Evolutionary conservation across 371 early-diverging fungal genomes (phyloP), one percentile per base, ranked within the genome.

Genomic region (Conidiobolus incongruus): DNA sequence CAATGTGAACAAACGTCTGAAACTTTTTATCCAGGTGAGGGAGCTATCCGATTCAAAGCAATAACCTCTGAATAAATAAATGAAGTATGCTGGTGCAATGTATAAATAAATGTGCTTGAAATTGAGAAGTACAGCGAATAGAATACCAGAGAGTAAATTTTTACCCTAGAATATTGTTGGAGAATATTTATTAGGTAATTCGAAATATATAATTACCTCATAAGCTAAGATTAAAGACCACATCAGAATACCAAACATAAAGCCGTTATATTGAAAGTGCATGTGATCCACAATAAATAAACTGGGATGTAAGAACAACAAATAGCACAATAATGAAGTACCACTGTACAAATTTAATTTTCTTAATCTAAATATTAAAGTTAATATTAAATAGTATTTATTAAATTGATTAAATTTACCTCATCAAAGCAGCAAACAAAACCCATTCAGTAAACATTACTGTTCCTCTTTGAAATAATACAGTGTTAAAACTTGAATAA

Each of bases 241-340:
- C 20, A 91, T 49, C 38, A 87, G 65, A 23, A 95, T 73, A 7
- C 94, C 94, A 46, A 81, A 88, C 32, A 95, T 55, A 40, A 91
- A 69, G 2, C 91, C 94, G 56, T 95, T 95, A 68, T 95, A 95
- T 58, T 95, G 96, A 52, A 95, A 95, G 58, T 95, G 96, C 48
- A 88, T 80, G 53, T 79, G 78, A 59, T 87, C 88, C 13, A 87
- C 81, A 48, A 85, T 72, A 29, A 80, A 50, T 12, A 95, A 54
- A 0, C 93, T 88, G 0, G 93, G 90, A 53, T 78, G 83, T 22
- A 88, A 52, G 40, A 88, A 77, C 24, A 75, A 53, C 4, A n/a
- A n/a, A n/a, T n/a, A 80, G 56, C 0, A 60, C 70, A 0, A 61
- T 69, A 4, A 71, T 49, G 6, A 71, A 46, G n/a, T 24, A 11